Evolutionary conservation across 2,329 filamentous ascomycete species (phyloP).

Genomic region (Cytospora piceicola): DNA sequence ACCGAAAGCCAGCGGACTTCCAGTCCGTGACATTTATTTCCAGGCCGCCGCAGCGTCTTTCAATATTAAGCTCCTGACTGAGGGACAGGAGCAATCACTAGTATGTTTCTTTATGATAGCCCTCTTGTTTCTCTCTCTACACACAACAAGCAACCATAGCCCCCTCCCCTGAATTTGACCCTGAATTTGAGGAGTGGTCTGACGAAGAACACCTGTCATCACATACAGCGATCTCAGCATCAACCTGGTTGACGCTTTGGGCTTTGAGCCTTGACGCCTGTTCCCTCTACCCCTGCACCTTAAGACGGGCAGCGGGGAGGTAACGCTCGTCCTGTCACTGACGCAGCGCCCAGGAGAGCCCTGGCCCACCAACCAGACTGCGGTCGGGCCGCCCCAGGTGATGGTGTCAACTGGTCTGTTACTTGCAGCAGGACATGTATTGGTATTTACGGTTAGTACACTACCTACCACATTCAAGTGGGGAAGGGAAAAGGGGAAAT

Average conservation of each 20-base stretch:
- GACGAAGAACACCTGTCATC: background rate
- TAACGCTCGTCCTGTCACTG: conserved; percentile 9
- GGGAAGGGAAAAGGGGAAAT: too few species aligned
- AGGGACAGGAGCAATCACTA: conserved; percentile 22
- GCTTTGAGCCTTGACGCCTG: conserved; percentile 24
- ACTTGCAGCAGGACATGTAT: conserved; percentile 19
- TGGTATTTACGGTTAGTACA: conserved; percentile 18
- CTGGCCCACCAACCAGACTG: conserved; percentile 26
- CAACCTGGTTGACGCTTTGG: conserved; percentile 14
- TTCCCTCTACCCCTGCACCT: conserved; percentile 20
- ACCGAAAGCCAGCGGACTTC: conserved; percentile 9
- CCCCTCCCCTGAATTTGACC: too few species aligned
- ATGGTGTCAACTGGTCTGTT: conserved; percentile 26
- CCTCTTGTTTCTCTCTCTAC: background rate
- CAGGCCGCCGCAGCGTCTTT: conserved; percentile 18
- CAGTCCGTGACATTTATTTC: conserved; percentile 17
- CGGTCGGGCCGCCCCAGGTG: conserved; percentile 19
- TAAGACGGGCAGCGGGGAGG: conserved; percentile 15
- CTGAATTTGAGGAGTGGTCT: background rate
- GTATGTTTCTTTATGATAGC: background rate
- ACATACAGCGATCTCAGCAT: conserved; percentile 22
- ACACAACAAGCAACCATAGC: background rate
- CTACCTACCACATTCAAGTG: too few species aligned
- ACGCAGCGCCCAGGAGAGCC: conserved; percentile 20
- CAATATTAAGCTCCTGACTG: conserved; percentile 15